Evolutionary conservation across 2,329 filamentous ascomycete species (phyloP).

Genomic region (Aspergillus sojae): DNA sequence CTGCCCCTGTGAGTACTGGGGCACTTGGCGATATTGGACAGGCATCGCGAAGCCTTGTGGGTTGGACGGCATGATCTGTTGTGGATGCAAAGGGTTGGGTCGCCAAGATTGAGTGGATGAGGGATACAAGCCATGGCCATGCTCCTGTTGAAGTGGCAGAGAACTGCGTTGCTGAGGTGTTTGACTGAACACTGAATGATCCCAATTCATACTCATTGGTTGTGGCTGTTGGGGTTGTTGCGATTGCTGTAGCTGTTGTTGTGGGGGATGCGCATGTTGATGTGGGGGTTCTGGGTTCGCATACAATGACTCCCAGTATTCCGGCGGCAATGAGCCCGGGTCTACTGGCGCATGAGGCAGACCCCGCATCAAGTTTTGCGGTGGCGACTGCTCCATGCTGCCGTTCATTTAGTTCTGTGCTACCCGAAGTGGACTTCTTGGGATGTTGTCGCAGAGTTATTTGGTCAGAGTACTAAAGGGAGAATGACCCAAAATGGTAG

Average conservation of each 20-base stretch:
- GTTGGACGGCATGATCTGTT: constrained; percentile 24
- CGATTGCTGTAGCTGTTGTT: constrained; percentile 26
- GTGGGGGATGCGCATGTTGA: constrained; percentile 28
- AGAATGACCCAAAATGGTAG: background rate
- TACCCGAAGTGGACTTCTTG: background rate
- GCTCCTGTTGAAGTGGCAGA: constrained; percentile 28
- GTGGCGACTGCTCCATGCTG: constrained; percentile 40
- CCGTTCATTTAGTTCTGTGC: constrained; percentile 10
- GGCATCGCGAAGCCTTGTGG: constrained; percentile 31
- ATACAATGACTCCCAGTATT: constrained; percentile 45
- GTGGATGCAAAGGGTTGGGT: constrained; percentile 33
- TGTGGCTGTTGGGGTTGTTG: constrained; percentile 26
- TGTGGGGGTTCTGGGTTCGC: constrained; percentile 26
- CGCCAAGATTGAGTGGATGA: constrained; percentile 37
- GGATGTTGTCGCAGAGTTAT: background rate
- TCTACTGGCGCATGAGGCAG: constrained; percentile 31
- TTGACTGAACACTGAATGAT: constrained; percentile 39
- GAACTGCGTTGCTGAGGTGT: constrained; percentile 27
- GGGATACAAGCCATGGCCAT: constrained; percentile 34
- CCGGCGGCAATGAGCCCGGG: constrained; percentile 30
- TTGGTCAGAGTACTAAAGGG: constrained; percentile 5
- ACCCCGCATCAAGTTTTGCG: constrained; percentile 33
- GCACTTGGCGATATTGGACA: constrained; percentile 35
- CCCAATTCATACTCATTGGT: constrained; percentile 39
- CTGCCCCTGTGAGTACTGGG: constrained; percentile 35